Evolutionary conservation across 305 asterid genomes (phyloP), one percentile per base, ranked within the genome.

Genomic region (Fraxinus velutina): DNA sequence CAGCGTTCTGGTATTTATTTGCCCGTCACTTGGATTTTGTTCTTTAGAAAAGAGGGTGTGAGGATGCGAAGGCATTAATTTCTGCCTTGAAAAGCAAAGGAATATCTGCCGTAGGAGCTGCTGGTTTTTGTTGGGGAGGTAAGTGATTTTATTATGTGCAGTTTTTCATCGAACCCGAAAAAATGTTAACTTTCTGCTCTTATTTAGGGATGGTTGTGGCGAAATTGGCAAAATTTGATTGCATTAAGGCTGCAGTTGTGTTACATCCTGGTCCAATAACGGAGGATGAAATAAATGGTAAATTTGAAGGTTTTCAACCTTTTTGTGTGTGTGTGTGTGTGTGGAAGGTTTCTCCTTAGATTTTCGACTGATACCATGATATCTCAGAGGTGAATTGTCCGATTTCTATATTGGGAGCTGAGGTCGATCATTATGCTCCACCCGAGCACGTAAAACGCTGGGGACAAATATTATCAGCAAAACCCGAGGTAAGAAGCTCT

Each of bases 111-210:
- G 66, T 93, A 34, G 97, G 95, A 29, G 93, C 89, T 62, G 96
- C 90, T 50, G 97, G 97, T 39, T 92, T 90, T 85, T 93, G 96
- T 79, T 92, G 96, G 96, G 97, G 97, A 85, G 97, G 96, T 92
- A 85, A 76, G 32, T 24, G 27, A 10, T 42, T 19, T 27, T 39
- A 4, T 15, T 10, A 22, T n/a, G 5, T 12, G 73, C n/a, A 47
- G 1, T 15, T n/a, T 10, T 85, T 17, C 33, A 12, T 13, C 55
- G 13, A 19, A 4, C 24, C 9, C 33, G 2, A 12, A 78, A 78
- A 22, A 60, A n/a, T 17, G 37, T 7, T 21, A 6, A 60, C 33
- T 64, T 22, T 64, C 1, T 15, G 12, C 6, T 19, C 32, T 12
- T 73, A 12, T 78, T 79, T 76, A 92, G 95, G 92, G n/a, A 81